Base-by-base conservation (phyloP, 805 yeast species). In the Saturnispora halmiae region DNA sequence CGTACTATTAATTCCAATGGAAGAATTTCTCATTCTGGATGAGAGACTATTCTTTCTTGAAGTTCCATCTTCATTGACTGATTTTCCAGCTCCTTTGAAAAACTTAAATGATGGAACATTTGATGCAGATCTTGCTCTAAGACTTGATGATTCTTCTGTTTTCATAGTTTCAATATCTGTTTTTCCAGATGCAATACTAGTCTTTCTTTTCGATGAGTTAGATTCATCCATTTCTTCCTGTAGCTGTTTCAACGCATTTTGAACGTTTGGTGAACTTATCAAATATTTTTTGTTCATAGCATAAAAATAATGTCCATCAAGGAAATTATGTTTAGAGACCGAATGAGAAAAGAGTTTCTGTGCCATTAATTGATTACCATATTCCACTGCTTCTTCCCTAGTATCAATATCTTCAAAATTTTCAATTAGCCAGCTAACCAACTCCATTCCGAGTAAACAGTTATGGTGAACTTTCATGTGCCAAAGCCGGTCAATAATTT, bases 261-360 rank as follows among this genome's bases (percentile, higher is more conserved):
- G 43, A 20, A 40, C 38, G 5, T 25, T 35, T 7, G 43, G 40
- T 6, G 40, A 31, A 20, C 15, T 21, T 8, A 28, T 19, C 27
- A 40, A 10, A 47, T 69, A 82, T 24, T 79, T 81, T 1, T 73
- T 72, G 16, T 68, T 69, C 38, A 88, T 58, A 51, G 75, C 79
- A 54, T 90, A 90, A 59, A 90, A 90, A 56, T 87, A 90, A 53
- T 92, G 88, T 0, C 98, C 98, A 61, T 90, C 95, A 39, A 87
- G 61, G 51, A 92, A 85, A 3, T 82, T 76, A 55, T 90, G 96
- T 26, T 90, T 70, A 34, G 75, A 67, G 45, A 82, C 85, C 16
- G 86, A 96, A 53, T 90, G 97, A n/a, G 59, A 66, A 55, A 90
- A 76, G 13, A 90, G 52, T 0, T 82, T 82, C 36, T 66, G 66